phyloP scores from a whole-genome alignment of 768 basidiomycete species.

The Rhodosporidiobolus odoratus region DNA sequence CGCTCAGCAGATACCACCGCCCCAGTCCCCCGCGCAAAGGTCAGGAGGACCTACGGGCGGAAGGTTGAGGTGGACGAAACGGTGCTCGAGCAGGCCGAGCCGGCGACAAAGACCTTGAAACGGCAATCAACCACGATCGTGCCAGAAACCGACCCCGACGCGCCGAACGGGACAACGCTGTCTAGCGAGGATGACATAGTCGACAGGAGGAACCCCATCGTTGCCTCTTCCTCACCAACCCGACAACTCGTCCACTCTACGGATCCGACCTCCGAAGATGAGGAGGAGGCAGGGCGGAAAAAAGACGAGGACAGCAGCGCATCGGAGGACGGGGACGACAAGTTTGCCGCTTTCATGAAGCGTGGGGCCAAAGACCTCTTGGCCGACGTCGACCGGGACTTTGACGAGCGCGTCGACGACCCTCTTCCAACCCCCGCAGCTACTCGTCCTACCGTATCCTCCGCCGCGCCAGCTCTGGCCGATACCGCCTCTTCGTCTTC shows the following conservation, averaged over 20 bases:
- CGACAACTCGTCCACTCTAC: conserved; percentile 23
- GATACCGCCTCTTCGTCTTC: background rate
- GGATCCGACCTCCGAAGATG: conserved; percentile 30
- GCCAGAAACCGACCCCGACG: conserved; percentile 22
- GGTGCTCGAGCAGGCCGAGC: background rate
- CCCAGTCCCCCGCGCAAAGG: background rate
- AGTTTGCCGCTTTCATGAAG: background rate
- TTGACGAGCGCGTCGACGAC: background rate
- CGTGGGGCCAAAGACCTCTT: conserved; percentile 3
- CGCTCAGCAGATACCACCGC: background rate
- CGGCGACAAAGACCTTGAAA: background rate
- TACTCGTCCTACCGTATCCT: background rate
- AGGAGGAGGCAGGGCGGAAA: background rate
- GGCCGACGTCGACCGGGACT: conserved; percentile 10
- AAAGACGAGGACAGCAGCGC: background rate
- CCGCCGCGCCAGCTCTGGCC: too few relatives aligned
- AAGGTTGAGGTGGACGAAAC: background rate
- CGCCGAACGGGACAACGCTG: background rate
- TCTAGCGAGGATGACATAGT: background rate
- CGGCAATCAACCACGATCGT: conserved; percentile 7
- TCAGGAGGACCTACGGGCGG: conserved; percentile 1
- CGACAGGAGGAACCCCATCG: too few relatives aligned
- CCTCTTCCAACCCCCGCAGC: background rate
- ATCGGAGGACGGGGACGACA: background rate
- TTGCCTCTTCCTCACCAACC: conserved; percentile 3